Percentiles rank a stretch among this genome's conserved stretches.
Evolutionary conservation across 2,329 filamentous ascomycete genomes (phyloP).

Genomic region (Coniochaeta hoffmannii): DNA sequence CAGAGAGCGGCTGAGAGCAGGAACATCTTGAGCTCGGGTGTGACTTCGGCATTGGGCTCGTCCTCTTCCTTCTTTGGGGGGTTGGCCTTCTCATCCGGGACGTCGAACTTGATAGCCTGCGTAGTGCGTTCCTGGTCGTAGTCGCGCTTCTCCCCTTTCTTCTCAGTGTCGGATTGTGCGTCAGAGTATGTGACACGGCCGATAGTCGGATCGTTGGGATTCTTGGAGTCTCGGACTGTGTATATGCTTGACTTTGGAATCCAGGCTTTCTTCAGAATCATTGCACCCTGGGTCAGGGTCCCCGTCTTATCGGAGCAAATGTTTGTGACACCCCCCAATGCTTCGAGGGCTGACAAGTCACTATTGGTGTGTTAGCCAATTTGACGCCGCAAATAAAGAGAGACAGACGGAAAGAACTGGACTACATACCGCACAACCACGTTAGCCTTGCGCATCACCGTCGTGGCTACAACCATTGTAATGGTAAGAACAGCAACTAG

Average conservation of each 20-base stretch:
- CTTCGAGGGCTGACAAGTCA: slow-evolving; percentile 60
- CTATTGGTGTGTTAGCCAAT: slow-evolving; percentile 9
- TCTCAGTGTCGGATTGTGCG: slow-evolving; percentile 23
- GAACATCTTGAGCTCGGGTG: slow-evolving; percentile 41
- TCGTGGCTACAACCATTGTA: slow-evolving; percentile 61
- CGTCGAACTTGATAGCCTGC: slow-evolving; percentile 53
- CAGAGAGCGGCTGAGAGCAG: slow-evolving; percentile 53
- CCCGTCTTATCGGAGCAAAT: slow-evolving; percentile 71
- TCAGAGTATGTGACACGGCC: slow-evolving; percentile 44
- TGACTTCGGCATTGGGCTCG: slow-evolving; percentile 36
- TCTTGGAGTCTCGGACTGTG: slow-evolving; percentile 53
- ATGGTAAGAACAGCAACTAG: slow-evolving; percentile 65
- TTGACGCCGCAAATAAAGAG: neutral
- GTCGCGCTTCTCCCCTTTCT: slow-evolving; percentile 35
- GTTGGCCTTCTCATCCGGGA: slow-evolving; percentile 47
- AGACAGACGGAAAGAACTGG: too few relatives aligned
- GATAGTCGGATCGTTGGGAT: slow-evolving; percentile 53
- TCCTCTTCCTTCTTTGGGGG: slow-evolving; percentile 20
- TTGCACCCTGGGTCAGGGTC: slow-evolving; percentile 60
- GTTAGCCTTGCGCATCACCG: slow-evolving; percentile 56
- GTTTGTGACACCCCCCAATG: slow-evolving; percentile 63
- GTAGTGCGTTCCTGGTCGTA: slow-evolving; percentile 54
- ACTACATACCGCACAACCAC: slow-evolving; percentile 53
- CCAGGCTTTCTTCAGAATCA: slow-evolving; percentile 63
- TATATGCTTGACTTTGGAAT: slow-evolving; percentile 50